Evolutionary conservation across 768 basidiomycete species (phyloP), one percentile per base, ranked within the genome.

Genomic region (Xanthoconium stramineum): DNA sequence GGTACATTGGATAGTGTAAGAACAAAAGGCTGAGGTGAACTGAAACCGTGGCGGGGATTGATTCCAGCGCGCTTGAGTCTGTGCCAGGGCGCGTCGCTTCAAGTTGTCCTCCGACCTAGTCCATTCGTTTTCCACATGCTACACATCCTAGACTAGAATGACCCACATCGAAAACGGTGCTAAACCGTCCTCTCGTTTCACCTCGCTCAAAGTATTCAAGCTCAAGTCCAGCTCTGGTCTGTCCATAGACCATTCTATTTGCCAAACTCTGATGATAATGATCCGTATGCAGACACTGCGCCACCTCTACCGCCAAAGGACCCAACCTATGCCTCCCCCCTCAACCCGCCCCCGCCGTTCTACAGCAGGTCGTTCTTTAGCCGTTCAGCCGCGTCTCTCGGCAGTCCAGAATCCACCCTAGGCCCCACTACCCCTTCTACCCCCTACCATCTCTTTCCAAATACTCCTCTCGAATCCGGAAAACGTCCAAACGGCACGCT

Each of bases 231-330:
- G 40, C 2, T 30, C 49, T 11, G 53, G 54, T 58, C 10, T 6
- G 46, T 56, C 15, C 28, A 33, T 17, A 14, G 17, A 17, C 13
- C 29, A 7, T 29, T 29, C 1, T 35, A 29, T 43, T 54, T 29
- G 44, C 50, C 24, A 24, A 24, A 24, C 24, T 24, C 24, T 24
- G 24, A 24, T 24, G 24, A 24, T 24, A 4, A 24, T 24, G 52
- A 59, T 13, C 3, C n/a, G 10, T 24, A 13, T 14, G 1, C 50
- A 67, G 64, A 64, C n/a, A 7, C 56, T 15, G 55, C 56, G 46
- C 72, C 75, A 35, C 82, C 81, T 8, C 80, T 75, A 2, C 87
- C 87, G 0, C 86, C 86, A 39, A 88, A 89, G 70, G 87, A 89
- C 19, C 2, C 49, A 19, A 28, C n/a, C 61, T 64, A 82, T 71